phyloP scores from a whole-genome alignment of 2,329 filamentous ascomycete genomes.

The Diaporthe helianthi region DNA sequence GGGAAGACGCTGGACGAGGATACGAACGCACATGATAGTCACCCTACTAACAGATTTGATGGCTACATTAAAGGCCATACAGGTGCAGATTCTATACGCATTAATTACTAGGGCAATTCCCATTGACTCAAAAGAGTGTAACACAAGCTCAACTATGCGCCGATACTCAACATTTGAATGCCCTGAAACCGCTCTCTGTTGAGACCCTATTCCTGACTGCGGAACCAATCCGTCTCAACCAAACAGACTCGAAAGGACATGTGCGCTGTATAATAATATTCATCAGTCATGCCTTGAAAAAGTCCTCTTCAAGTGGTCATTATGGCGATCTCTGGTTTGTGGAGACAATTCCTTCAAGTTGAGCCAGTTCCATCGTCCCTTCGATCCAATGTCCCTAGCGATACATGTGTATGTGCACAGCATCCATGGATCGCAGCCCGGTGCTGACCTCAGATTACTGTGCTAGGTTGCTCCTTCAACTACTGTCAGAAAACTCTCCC shows the following conservation, averaged over 20 bases:
- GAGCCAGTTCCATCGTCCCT: neutral
- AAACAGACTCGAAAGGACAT: neutral
- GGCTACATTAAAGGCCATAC: neutral
- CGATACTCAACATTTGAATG: too few relatives aligned
- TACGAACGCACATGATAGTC: too few relatives aligned
- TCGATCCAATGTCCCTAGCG: neutral
- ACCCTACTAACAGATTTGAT: neutral
- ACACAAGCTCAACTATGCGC: neutral
- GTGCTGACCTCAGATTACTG: too few relatives aligned
- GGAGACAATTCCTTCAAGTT: too few relatives aligned
- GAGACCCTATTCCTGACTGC: neutral
- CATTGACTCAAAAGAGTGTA: neutral
- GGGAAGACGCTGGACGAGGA: too few relatives aligned
- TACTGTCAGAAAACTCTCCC: neutral
- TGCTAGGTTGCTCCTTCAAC: neutral
- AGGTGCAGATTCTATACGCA: neutral
- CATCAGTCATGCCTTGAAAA: neutral
- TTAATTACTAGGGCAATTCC: neutral
- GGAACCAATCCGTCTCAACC: neutral
- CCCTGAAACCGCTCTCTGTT: too few relatives aligned
- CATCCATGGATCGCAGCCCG: too few relatives aligned
- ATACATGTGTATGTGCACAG: too few relatives aligned
- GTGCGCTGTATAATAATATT: neutral
- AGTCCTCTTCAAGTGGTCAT: neutral
- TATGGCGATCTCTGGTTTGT: neutral